Evolutionary conservation across 345 rosid species (phyloP), one percentile per base, ranked within the genome.

Genomic region (Corchorus capsularis): DNA sequence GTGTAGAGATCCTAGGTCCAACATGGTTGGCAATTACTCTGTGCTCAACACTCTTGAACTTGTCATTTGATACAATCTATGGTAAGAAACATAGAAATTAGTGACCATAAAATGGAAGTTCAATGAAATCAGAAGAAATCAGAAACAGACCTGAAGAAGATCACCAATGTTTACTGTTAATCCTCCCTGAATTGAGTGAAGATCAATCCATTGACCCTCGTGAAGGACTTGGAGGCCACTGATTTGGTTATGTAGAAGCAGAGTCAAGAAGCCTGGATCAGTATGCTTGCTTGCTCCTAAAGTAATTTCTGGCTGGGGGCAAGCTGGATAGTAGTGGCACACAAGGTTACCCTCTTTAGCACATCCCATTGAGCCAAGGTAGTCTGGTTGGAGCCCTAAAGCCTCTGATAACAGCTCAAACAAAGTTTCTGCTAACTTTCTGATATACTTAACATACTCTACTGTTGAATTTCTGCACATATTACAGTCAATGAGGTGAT

Each of bases 251-350:
- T 53, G 70, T 13, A 50, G 32, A 39, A 72, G 27, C 27, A 63
- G 45, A 37, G 43, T 63, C 45, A 63, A 14, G 68, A 63, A 34
- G 43, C 5, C 2, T 10, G 45, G 46, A 39, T 83, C 86, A 4
- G 79, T 60, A 27, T 78, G 85, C 27, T 59, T 32, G 66, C 56
- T 72, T 9, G 20, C 1, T 3, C 82, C 85, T 10, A 61, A 5
- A 16, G 85, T 75, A 62, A 35, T 52, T 2, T 81, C 82, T 4
- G 86, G 80, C 60, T 81, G 78, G 2, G 86, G 82, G 55, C 83
- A 75, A 4, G 77, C 19, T 12, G 82, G 86, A 56, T 83, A 78
- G 65, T 80, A 80, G 45, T 78, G 78, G 10, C 86, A 73, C 0
- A 71, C 2, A 4, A 75, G 16, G 19, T 1, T 56, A 11, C 76